These are phyloP conservation scores for Ogataea pignaliae DNA, from an alignment of 805 yeast genomes.

Conservation along the genomic window DNA sequence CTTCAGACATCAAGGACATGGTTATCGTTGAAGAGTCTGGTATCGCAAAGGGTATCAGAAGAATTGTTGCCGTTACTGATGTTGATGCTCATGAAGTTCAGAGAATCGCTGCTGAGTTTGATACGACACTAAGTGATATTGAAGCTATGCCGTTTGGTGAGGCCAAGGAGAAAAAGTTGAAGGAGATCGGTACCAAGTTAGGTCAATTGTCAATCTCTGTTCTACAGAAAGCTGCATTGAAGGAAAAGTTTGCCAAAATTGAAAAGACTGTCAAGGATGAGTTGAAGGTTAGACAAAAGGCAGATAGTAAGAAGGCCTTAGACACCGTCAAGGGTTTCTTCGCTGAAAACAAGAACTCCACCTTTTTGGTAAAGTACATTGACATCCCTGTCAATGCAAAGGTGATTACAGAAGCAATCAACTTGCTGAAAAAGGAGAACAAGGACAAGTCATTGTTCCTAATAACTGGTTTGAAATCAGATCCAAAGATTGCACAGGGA, in stretches of 20 bases:
- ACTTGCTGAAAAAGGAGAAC: slow-evolving; percentile 70
- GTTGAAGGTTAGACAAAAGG: slow-evolving; percentile 80
- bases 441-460: slow-evolving; percentile 74
- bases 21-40: slow-evolving; percentile 93
- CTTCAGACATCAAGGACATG: slow-evolving; percentile 89
- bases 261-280: slow-evolving; percentile 89
- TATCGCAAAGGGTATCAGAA: slow-evolving; percentile 97
- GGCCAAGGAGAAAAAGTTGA: slow-evolving; percentile 74
- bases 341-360: slow-evolving; percentile 45
- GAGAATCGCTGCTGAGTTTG: slow-evolving; percentile 72
- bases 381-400: slow-evolving; percentile 80
- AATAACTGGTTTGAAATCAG: slow-evolving; percentile 59
- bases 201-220: slow-evolving; percentile 82
- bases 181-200: slow-evolving; percentile 78
- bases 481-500: slow-evolving; percentile 88
- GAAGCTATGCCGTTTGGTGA: slow-evolving; percentile 67
- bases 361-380: slow-evolving; percentile 62
- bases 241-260: slow-evolving; percentile 66
- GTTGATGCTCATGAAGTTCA: slow-evolving; percentile 87
- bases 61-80: slow-evolving; percentile 97
- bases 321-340: slow-evolving; percentile 75
- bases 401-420: slow-evolving; percentile 90
- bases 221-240: slow-evolving; percentile 70
- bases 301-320: slow-evolving; percentile 75
- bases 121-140: slow-evolving; percentile 52